Percentiles rank a stretch among this genome's conserved stretches.
Conservation (phyloP, 768 basidiomycete genomes). For the Paxillus involutus region DNA sequence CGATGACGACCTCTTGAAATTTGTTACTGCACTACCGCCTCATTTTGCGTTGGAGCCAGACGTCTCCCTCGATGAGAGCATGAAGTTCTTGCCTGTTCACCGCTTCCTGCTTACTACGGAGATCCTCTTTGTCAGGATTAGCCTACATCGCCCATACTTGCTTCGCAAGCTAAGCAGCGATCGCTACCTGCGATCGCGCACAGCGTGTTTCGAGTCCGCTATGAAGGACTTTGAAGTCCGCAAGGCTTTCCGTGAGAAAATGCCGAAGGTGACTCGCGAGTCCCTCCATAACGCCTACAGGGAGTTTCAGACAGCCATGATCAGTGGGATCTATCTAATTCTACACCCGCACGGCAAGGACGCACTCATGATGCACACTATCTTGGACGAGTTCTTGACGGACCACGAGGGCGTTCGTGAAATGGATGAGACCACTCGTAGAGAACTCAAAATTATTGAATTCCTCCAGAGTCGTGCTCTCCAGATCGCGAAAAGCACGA, state of each 20-base stretch:
- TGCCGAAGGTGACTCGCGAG: constrained; percentile 62
- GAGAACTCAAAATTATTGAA: constrained; percentile 84
- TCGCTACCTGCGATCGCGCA: constrained; percentile 77
- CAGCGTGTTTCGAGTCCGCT: constrained; percentile 89
- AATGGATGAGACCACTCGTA: constrained; percentile 77
- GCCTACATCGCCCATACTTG: constrained; percentile 86
- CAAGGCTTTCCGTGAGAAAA: constrained; percentile 59
- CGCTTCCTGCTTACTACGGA: constrained; percentile 90
- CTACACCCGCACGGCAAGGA: constrained; percentile 74
- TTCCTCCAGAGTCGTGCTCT: constrained; percentile 72
- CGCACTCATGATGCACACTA: constrained; percentile 70
- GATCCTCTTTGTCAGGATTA: constrained; percentile 81
- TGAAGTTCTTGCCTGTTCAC: constrained; percentile 73
- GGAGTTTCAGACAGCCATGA: constrained; percentile 89
- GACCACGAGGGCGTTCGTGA: constrained; percentile 54
- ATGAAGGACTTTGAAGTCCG: constrained; percentile 84
- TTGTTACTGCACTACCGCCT: constrained; percentile 74
- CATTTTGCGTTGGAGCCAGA: constrained; percentile 78
- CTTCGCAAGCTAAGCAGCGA: constrained; percentile 73
- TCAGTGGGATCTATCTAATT: constrained; percentile 83
- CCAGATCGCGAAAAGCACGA: constrained; percentile 42
- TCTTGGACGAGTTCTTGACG: constrained; percentile 75
- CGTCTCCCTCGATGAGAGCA: constrained; percentile 66
- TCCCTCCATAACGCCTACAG: constrained; percentile 81
- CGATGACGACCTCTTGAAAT: constrained; percentile 81